Evolutionary conservation across 345 rosid species (phyloP).

Genomic region (Moricandia arvensis): DNA sequence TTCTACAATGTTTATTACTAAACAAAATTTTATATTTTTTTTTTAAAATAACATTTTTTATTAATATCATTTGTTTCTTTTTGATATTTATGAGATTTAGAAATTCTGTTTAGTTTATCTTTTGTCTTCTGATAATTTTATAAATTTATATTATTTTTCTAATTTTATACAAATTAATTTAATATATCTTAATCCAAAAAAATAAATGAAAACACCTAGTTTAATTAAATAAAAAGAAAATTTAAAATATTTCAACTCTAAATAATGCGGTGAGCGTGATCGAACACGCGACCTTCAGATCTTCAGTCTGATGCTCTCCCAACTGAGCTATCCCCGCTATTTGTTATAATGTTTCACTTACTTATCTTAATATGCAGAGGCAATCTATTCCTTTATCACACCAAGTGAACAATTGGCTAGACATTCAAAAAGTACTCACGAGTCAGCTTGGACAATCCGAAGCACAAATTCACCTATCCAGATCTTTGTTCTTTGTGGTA

Average conservation of each 20-base stretch:
- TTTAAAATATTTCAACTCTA: neutral
- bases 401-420: conserved; percentile 53
- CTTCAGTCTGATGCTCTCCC: conserved; percentile 94
- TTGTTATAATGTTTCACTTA: neutral
- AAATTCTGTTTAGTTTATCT: too few species aligned
- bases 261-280: conserved; percentile 28
- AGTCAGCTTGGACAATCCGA: conserved; percentile 35
- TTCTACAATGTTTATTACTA: too few species aligned
- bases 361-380: neutral
- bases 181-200: too few species aligned
- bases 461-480: conserved; percentile 43
- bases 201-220: too few species aligned
- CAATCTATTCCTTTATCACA: conserved; percentile 49
- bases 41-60: too few species aligned
- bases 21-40: too few species aligned
- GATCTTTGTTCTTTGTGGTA: conserved; percentile 50
- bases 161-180: too few species aligned
- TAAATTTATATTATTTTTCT: too few species aligned
- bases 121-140: too few species aligned
- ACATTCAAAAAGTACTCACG: conserved; percentile 21
- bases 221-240: neutral
- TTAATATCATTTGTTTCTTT: too few species aligned
- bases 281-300: conserved; percentile 75
- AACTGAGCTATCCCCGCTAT: conserved; percentile 51
- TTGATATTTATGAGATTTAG: too few species aligned